Evolutionary conservation across 495 filamentous ascomycete species (phyloP).

Genomic region (Chaetomium cochliodes): DNA sequence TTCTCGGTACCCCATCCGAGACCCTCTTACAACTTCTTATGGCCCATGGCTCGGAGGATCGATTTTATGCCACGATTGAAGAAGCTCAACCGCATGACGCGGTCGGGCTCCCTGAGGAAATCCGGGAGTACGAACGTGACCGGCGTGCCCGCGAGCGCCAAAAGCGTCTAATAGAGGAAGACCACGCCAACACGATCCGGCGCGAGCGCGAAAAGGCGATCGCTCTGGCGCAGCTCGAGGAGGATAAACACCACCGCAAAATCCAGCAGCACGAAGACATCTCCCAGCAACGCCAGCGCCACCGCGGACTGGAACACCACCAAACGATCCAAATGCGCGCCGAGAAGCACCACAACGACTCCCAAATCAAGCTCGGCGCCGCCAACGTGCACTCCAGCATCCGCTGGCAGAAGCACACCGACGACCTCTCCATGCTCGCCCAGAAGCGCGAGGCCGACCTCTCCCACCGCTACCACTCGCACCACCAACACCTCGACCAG

Average conservation of each 20-base stretch:
- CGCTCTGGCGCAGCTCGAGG: constrained; percentile 23
- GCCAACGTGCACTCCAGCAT: constrained; percentile 22
- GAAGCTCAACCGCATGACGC: constrained; percentile 42
- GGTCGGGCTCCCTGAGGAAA: constrained; percentile 40
- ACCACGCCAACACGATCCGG: constrained; percentile 33
- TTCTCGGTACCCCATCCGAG: constrained; percentile 28
- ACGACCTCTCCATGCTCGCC: constrained; percentile 22
- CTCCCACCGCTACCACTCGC: constrained; percentile 15
- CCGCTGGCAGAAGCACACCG: constrained; percentile 27
- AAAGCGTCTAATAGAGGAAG: constrained; percentile 31
- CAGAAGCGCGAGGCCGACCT: constrained; percentile 21
- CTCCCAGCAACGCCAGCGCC: constrained; percentile 21
- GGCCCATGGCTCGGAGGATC: constrained; percentile 40
- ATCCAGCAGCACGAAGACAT: constrained; percentile 25
- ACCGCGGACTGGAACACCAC: constrained; percentile 26
- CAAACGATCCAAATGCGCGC: constrained; percentile 19
- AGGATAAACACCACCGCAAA: constrained; percentile 18
- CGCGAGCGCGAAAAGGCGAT: constrained; percentile 39
- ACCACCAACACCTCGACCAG: constrained; percentile 21
- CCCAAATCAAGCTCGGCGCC: constrained; percentile 23
- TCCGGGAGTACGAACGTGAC: constrained; percentile 40
- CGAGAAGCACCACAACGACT: constrained; percentile 26
- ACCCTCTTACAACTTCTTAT: constrained; percentile 31
- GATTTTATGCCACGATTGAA: constrained; percentile 41
- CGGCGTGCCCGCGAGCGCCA: constrained; percentile 37